phyloP scores from a whole-genome alignment of 2,329 filamentous ascomycete species.

The Seiridium cupressi region DNA sequence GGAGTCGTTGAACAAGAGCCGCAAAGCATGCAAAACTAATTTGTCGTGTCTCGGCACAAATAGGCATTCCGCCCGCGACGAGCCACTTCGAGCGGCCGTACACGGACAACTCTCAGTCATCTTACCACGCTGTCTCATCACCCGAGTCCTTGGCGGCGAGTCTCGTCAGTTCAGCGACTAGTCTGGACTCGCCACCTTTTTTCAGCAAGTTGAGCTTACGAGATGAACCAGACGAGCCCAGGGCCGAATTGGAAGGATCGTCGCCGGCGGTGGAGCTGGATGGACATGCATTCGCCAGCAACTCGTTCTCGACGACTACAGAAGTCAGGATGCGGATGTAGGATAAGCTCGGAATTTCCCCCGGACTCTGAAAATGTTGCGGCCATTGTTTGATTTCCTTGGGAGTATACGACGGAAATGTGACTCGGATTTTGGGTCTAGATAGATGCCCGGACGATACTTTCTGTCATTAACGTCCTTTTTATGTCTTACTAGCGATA shows the following conservation, averaged over 20 bases:
- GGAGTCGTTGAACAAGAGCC: neutral
- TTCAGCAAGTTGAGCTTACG: slow-evolving; percentile 3
- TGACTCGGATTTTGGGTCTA: neutral
- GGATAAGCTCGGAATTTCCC: neutral
- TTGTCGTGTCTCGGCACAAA: neutral
- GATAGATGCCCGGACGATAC: neutral
- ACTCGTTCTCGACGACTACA: neutral
- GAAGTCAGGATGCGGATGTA: slow-evolving; percentile 2
- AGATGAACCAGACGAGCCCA: neutral
- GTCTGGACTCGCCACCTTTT: neutral
- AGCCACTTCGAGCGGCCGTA: slow-evolving; percentile 1
- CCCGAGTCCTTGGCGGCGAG: slow-evolving; percentile 2
- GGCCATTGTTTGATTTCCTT: neutral
- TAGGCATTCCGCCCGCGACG: neutral
- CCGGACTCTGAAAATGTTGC: neutral
- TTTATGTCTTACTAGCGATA: neutral
- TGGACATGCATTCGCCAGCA: neutral
- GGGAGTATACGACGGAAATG: neutral
- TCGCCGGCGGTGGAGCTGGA: slow-evolving; percentile 5
- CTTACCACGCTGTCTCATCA: neutral
- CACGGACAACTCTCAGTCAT: neutral
- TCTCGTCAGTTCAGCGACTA: slow-evolving; percentile 4
- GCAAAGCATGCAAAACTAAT: slow-evolving; percentile 1
- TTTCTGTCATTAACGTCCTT: neutral
- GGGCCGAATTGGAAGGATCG: slow-evolving; percentile 3